Conservation (phyloP, 2,329 filamentous ascomycete genomes). For the Shiraia sp. region DNA sequence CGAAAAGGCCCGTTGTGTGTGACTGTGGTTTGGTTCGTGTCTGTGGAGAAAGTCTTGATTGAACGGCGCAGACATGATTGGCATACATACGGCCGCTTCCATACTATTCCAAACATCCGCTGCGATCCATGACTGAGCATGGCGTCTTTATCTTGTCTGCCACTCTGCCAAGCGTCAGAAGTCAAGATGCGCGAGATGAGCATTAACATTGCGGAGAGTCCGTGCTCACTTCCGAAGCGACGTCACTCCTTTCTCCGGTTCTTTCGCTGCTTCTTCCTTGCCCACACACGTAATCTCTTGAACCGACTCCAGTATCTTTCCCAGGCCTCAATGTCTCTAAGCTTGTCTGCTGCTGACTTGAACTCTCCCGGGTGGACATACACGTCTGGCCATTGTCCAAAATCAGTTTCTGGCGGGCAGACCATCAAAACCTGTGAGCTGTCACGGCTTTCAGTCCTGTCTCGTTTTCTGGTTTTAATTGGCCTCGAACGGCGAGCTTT, state of each 20-base stretch:
- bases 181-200: conserved; percentile 11
- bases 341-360: conserved; percentile 10
- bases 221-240: conserved; percentile 31
- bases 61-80: conserved; percentile 27
- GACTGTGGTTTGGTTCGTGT: neutral
- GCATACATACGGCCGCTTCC: conserved; percentile 35
- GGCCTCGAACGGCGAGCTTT: neutral
- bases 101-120: conserved; percentile 20
- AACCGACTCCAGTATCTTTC: conserved; percentile 19
- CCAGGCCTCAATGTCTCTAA: conserved; percentile 23
- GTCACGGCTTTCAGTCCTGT: neutral
- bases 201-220: conserved; percentile 25
- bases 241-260: neutral
- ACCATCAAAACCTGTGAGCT: conserved; percentile 3
- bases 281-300: too few species aligned
- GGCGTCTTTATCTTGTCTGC: conserved; percentile 14
- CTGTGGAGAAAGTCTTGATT: conserved; percentile 23
- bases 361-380: conserved; percentile 31
- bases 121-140: conserved; percentile 34
- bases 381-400: conserved; percentile 24
- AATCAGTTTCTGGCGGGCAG: conserved; percentile 13
- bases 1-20: conserved; percentile 34
- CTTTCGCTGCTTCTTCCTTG: too few species aligned
- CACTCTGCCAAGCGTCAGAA: too few species aligned
- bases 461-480: neutral